Percentiles rank a stretch among this genome's conserved stretches.
Conservation (phyloP, 805 yeast species). For the Lachancea kluyveri region DNA sequence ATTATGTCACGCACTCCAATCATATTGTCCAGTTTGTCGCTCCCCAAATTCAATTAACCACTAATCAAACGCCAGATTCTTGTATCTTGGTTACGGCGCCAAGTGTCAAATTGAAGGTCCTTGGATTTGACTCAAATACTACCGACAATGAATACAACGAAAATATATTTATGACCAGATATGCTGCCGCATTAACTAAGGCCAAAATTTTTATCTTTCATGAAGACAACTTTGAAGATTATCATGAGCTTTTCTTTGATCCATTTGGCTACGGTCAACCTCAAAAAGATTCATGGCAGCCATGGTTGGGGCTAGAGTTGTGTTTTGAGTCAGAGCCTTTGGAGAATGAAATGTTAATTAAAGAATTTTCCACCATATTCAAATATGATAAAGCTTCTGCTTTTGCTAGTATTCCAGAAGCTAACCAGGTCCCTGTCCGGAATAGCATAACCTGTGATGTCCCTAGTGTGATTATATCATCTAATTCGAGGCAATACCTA, state of each 20-base stretch:
- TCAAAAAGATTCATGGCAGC: constrained; percentile 62
- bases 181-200: constrained; percentile 58
- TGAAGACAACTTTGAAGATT: constrained; percentile 39
- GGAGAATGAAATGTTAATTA: constrained; percentile 47
- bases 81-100: constrained; percentile 72
- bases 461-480: constrained; percentile 59
- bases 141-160: constrained; percentile 38
- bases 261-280: constrained; percentile 55
- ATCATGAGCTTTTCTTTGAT: constrained; percentile 40
- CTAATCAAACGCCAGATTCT: constrained; percentile 45
- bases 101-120: constrained; percentile 56
- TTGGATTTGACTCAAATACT: constrained; percentile 51
- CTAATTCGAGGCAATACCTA: constrained; percentile 70
- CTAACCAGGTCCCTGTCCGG: constrained; percentile 25
- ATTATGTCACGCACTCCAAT: constrained; percentile 41
- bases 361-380: constrained; percentile 56
- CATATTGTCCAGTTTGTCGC: constrained; percentile 62
- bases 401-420: constrained; percentile 33
- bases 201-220: constrained; percentile 69
- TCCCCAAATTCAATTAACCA: constrained; percentile 75
- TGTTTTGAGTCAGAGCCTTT: constrained; percentile 49
- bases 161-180: constrained; percentile 54
- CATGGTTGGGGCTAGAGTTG: constrained; percentile 76
- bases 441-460: constrained; percentile 55
- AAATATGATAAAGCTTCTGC: constrained; percentile 50